Evolutionary conservation across 441 rosid species (phyloP).

Genomic region (Populus hybrid): DNA sequence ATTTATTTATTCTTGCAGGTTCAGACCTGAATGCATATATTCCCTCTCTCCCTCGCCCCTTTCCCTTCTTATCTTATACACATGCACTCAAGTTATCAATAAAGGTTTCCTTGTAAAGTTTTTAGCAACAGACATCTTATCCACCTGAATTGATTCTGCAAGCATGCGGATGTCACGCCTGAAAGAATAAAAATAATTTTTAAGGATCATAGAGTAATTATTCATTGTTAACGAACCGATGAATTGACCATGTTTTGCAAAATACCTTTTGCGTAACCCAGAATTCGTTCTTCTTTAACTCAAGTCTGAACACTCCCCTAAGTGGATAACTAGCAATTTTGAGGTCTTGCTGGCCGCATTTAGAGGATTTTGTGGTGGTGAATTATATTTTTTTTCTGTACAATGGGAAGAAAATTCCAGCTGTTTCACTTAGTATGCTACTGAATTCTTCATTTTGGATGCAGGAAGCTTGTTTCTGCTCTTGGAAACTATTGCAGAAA

Average conservation of each 20-base stretch:
- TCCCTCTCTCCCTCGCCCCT: neutral
- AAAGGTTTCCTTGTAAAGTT: neutral
- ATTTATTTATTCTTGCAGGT: neutral
- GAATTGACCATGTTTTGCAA: neutral
- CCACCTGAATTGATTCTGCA: neutral
- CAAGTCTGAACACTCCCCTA: neutral
- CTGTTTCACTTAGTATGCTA: neutral
- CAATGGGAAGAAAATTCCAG: neutral
- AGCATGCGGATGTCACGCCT: neutral
- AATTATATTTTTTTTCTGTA: neutral
- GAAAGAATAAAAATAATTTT: neutral
- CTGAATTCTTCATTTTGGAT: neutral
- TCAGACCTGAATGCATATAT: neutral
- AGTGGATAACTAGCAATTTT: neutral
- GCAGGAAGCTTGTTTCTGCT: conserved; percentile 14
- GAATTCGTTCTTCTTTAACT: neutral
- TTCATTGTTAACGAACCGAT: neutral
- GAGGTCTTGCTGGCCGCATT: neutral
- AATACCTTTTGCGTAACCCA: neutral
- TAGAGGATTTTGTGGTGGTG: neutral
- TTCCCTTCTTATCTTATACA: neutral
- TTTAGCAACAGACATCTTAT: neutral
- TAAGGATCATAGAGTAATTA: neutral
- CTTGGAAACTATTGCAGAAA: neutral
- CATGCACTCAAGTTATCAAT: neutral